Percentiles rank a stretch among this genome's conserved stretches.
phyloP scores from a whole-genome alignment of 805 yeast species.

The Candida boleticola region DNA sequence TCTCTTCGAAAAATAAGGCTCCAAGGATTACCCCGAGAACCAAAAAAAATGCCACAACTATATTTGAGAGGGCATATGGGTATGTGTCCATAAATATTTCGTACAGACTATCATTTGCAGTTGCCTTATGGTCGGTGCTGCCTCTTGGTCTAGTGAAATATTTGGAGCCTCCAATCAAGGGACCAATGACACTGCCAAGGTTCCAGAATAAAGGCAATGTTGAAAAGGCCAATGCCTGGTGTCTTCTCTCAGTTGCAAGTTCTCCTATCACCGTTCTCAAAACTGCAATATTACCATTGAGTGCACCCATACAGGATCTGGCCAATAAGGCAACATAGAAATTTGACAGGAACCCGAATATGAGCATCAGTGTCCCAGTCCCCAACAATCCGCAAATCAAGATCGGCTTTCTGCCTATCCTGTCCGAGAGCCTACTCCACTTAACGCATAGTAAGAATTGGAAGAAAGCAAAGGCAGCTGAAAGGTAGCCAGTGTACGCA shows the following conservation, averaged over 20 bases:
- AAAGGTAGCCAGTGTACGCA: conserved; percentile 59
- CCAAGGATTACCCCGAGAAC: conserved; percentile 35
- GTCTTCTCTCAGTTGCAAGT: conserved; percentile 51
- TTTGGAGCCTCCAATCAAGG: conserved; percentile 53
- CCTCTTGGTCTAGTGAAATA: conserved; percentile 47
- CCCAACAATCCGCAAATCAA: conserved; percentile 53
- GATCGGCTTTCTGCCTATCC: conserved; percentile 55
- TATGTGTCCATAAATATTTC: conserved; percentile 25
- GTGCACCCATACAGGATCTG: conserved; percentile 51
- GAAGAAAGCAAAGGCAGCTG: conserved; percentile 60
- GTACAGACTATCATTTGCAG: neutral
- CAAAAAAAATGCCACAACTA: conserved; percentile 40
- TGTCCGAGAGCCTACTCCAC: conserved; percentile 60
- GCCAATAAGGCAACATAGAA: conserved; percentile 53
- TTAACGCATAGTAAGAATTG: conserved; percentile 57
- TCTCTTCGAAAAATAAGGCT: conserved; percentile 51
- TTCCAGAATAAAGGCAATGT: conserved; percentile 62
- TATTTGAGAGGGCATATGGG: conserved; percentile 54
- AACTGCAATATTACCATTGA: conserved; percentile 68
- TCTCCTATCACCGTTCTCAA: conserved; percentile 63
- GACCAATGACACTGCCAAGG: conserved; percentile 60
- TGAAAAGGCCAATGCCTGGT: conserved; percentile 62
- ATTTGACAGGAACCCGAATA: conserved; percentile 54
- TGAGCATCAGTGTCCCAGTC: conserved; percentile 44
- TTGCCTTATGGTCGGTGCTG: neutral